Base-by-base conservation (phyloP, 2,329 filamentous ascomycete species). In the Plectosphaerella plurivora region DNA sequence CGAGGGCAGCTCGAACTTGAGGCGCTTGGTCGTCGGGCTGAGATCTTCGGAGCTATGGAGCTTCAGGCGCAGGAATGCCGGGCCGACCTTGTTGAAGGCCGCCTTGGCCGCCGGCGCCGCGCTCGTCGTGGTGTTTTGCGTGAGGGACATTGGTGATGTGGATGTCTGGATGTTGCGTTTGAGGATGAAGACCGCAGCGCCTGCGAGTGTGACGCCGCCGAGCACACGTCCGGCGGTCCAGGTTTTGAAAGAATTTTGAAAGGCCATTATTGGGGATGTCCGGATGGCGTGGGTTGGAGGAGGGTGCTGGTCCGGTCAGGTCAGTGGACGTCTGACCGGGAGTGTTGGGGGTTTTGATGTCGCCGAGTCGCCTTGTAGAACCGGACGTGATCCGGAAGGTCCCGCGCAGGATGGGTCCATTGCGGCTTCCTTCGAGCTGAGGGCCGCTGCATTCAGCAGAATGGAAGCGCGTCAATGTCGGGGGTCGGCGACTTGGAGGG, bases 71-170 rank as follows among this genome's bases (percentile, higher is more conserved):
- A 50, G 20, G 49, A 50, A 50, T n/a, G 22, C 33, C 4, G 49
- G 49, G 9, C 49, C 49, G 25, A 63, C 41, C 15, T 16, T 12
- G n/a, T 12, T 18, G 41, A 44, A 44, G 41, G 41, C 41, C 10
- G 41, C 16, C 41, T 44, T 44, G 41, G 41, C n/a, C 16, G 41
- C n/a, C 4, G 41, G n/a, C 3, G 16, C n/a, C 2, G 41, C 16
- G 8, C 28, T 12, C 28, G 28, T 33, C 28, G 28, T 33, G 7
- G 28, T 33, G 8, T 4, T 33, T 33, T 16, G 41, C 3, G 16
- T 44, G n/a, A 44, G 18, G n/a, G 41, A 44, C 41, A 44, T 44
- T 15, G 37, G 7, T 9, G n/a, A 18, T 16, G n/a, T 10, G 18
- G 41, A 20, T 39, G 14, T 39, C 37, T 41, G 37, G 15, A 41